Base-by-base conservation (phyloP, 441 rosid species). In the Croton laevigatus region DNA sequence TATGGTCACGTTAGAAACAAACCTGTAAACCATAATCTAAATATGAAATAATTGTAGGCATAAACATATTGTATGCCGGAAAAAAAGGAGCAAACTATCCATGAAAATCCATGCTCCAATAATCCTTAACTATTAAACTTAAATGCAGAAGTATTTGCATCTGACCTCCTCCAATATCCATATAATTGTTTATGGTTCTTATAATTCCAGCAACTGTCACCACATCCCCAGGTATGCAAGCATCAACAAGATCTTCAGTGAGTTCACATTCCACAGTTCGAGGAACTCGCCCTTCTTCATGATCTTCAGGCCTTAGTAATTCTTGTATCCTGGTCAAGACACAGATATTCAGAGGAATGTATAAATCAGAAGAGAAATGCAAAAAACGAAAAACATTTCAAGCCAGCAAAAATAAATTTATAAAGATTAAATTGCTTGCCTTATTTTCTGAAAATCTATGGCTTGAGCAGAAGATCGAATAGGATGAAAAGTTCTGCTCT, bases 271-370 rank as follows among this genome's bases (percentile, higher is more conserved):
- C 99, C 45, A 95, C 98, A 23, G 95, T 93, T 77, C 99, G 89
- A 75, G 99, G 99, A 69, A 95, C 95, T 70, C 99, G 86, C 37
- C 99, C 99, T 82, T 95, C 98, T 87, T 95, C 99, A 60, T 95
- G 98, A 77, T 91, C 94, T 85, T 89, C 93, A 62, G 85, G 81
- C 76, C 80, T 91, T 61, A 81, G 83, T 52, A 88, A 77, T 75
- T 95, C 98, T 85, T 95, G 99, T 64, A 95, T 53, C 88, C 99
- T 93, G 75, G 62, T 67, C 52, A 65, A 69, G 53, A 62, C 57
- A 53, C 48, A 69, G 73, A 72, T 19, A 10, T 73, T 62, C 59
- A 55, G 53, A 73, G 42, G 20, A n/a, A 52, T 2, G 23, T 8
- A 13, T 3, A 69, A 16, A 32, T 36, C 37, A 34, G 32, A 53